Conservation (phyloP, 2,329 filamentous ascomycete genomes). For the Ciborinia camelliae region DNA sequence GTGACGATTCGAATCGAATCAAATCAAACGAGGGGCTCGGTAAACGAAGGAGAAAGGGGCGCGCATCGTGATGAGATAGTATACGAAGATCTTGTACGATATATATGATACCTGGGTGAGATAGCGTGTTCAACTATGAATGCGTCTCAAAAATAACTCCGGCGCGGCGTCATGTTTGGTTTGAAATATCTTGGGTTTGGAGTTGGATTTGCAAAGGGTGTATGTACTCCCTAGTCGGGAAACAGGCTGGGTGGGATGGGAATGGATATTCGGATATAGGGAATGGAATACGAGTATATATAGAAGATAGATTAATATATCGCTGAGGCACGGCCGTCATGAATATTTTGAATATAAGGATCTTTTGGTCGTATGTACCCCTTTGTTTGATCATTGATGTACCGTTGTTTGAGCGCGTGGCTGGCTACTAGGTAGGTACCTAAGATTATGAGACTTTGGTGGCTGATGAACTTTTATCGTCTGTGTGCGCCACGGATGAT, state of each 20-base stretch:
- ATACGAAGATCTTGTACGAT: background rate
- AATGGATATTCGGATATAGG: background rate
- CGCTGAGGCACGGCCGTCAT: background rate
- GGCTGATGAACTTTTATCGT: background rate
- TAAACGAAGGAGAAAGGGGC: background rate
- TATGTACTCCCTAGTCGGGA: no score
- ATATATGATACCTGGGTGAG: constrained; percentile 10
- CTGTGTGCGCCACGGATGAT: background rate
- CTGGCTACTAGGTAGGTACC: no score
- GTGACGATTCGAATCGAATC: background rate
- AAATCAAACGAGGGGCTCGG: background rate
- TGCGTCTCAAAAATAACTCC: background rate
- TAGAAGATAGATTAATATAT: no score
- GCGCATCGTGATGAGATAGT: background rate
- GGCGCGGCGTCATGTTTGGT: background rate
- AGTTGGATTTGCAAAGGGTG: background rate
- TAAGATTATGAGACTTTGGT: background rate
- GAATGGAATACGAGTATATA: no score
- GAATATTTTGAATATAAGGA: background rate
- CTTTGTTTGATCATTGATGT: background rate
- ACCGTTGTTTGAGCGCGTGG: background rate
- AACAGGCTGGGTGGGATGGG: background rate
- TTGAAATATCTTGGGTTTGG: background rate
- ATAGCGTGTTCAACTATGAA: background rate
- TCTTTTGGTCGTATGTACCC: background rate